Evolutionary conservation across 2,329 filamentous ascomycete genomes (phyloP).

Genomic region (Hypomyces rosellus): DNA sequence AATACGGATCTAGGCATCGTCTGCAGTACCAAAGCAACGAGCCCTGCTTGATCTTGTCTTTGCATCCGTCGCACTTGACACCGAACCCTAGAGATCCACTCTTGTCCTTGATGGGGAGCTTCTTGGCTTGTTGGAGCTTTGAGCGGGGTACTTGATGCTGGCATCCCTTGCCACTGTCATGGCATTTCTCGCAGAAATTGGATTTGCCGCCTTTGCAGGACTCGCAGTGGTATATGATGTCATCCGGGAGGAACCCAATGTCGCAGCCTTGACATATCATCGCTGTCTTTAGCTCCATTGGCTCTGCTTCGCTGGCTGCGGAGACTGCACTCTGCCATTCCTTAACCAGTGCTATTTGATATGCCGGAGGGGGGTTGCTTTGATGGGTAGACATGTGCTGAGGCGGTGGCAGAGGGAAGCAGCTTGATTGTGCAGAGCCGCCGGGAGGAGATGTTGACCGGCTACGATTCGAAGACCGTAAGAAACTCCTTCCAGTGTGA

Average conservation of each 20-base stretch:
- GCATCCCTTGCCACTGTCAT: constrained; percentile 1
- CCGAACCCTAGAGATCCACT: background rate
- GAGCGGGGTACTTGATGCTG: constrained; percentile 3
- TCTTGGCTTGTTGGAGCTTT: background rate
- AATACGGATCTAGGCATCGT: constrained; percentile 15
- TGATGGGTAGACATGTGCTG: background rate
- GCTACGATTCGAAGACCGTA: background rate
- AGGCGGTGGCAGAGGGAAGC: no score
- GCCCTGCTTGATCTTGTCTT: constrained; percentile 11
- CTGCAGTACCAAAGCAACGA: constrained; percentile 16
- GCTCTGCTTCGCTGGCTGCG: background rate
- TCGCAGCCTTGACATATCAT: constrained; percentile 11
- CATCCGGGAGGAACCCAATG: constrained; percentile 2
- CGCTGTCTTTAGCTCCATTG: constrained; percentile 6
- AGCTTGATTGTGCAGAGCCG: background rate
- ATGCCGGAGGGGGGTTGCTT: background rate
- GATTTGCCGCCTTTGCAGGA: background rate
- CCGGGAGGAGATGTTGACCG: background rate
- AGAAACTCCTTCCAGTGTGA: background rate
- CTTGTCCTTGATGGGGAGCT: constrained; percentile 5
- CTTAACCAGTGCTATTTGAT: background rate
- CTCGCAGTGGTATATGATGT: constrained; percentile 8
- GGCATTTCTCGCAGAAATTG: constrained; percentile 4
- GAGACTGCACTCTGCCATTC: background rate
- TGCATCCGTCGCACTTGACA: constrained; percentile 11